Base-by-base conservation (phyloP, 1,284 basidiomycete species). In the Vanrija humicola region DNA sequence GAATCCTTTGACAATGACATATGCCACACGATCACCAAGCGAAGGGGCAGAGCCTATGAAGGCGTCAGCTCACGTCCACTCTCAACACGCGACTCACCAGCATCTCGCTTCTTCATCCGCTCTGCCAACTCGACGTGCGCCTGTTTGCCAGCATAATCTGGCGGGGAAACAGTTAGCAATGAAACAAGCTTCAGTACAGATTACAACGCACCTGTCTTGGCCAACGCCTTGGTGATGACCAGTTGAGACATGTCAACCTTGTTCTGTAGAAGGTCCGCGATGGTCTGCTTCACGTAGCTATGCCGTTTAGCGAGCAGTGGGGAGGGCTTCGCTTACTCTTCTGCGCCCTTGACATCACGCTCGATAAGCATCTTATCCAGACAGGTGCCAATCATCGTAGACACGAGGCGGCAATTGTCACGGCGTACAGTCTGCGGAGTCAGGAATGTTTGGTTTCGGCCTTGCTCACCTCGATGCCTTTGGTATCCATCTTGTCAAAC, bases 401-500 rank as follows among this genome's bases (percentile, higher is more conserved):
- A 91, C 15, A 97, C 93, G 8, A 97, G 82, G 21, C 92, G 86
- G 73, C 94, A 98, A 69, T 98, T 97, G 69, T 98, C 93, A 74
- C 93, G 83, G 62, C 94, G 87, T 49, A 97, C 93, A 48, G 93
- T 97, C 92, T 96, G 59, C 8, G 15, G 8, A 14, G 28, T 54
- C 14, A 63, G 46, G 29, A 10, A 3, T 19, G 23, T 43, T 25
- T 48, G 47, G 50, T 46, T 43, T 45, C 21, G 8, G 18, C 14
- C 19, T 7, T 1, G 54, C 84, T 28, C 56, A 92, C 92, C 83
- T 98, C 93, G 58, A 98, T 97, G 66, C 93, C 93, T 77, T 98
- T 98, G 1, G 94, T 88, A 67, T 98, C 93, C 94, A 97, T 96
- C 79, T 97, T 97, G 75, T 98, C 94, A 64, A 89, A 93, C 73